Evolutionary conservation across 345 rosid species (phyloP).

Genomic region (Hibiscus syriacus): DNA sequence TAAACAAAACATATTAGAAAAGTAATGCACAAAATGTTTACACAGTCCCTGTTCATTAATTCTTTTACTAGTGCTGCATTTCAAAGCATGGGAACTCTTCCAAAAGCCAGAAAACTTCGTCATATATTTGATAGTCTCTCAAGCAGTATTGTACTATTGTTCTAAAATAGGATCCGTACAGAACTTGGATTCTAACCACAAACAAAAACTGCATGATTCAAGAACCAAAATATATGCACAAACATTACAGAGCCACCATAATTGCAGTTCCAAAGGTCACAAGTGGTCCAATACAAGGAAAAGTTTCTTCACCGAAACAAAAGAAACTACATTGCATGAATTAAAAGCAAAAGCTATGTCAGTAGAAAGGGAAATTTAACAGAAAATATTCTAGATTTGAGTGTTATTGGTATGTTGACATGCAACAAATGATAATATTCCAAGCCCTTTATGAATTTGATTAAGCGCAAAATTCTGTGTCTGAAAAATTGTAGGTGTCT

Average conservation of each 20-base stretch:
- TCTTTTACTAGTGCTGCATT: conserved; percentile 1
- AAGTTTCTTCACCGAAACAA: not conserved
- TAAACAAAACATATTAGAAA: not conserved
- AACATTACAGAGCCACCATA: not conserved
- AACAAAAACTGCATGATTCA: conserved; percentile 1
- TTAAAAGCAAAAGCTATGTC: conserved; percentile 4
- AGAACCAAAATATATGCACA: not conserved
- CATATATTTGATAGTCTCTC: not conserved
- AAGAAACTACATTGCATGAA: not conserved
- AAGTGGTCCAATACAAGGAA: not conserved
- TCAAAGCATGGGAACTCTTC: not conserved
- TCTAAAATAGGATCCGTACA: not conserved
- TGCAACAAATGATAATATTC: not conserved
- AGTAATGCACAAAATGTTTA: not conserved
- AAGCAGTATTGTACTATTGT: not conserved
- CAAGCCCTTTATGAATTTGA: not conserved
- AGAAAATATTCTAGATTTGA: not conserved
- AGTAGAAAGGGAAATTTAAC: not conserved
- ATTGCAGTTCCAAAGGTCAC: not conserved
- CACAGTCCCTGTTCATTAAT: not conserved
- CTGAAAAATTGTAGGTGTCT: not conserved
- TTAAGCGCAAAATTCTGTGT: not conserved
- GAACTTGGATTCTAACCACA: not conserved
- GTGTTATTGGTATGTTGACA: not conserved
- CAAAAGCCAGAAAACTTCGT: not conserved